Evolutionary conservation across 2,329 filamentous ascomycete genomes (phyloP), one percentile per base, ranked within the genome.

Genomic region (Podosphaera leucotricha): DNA sequence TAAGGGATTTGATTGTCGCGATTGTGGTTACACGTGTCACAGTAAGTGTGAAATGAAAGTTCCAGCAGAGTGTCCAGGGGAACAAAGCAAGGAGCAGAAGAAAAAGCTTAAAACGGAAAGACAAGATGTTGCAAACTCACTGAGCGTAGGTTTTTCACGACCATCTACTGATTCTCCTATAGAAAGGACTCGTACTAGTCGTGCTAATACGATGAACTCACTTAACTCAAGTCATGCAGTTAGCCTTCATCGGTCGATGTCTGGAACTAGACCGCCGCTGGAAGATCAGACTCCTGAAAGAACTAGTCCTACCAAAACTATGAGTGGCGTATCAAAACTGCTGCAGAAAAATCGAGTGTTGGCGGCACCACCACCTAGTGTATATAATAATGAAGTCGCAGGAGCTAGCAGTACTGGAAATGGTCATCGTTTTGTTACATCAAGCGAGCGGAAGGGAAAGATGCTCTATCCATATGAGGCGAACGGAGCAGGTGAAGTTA

Each of bases 41-140:
- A 92, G 78, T 66, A 98, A 98, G 64, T 98, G 90, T 60, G 84
- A 98, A 64, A 90, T 98, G 79, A 98, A 95, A 62, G 90, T 95
- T 0, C 85, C 90, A 0, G 81, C 90, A 6, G 83, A 93, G 57
- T 98, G 90, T 57, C 90, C 90, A 0, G 90, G 90, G 42, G 90
- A 95, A 57, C 75, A 90, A 57, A 78, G 70, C 49, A 98, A 95
- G 61, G 90, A 95, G 49, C 86, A 93, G 54, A 86, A 78, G 64
- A 98, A 94, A 67, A 92, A 86, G 55, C 68, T 92, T 52, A 95
- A 95, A 62, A 70, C 71, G 37, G 79, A 86, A 58, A 73, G 86
- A 48, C 87, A 95, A 62, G 78, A 81, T 47, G 69, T 77, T 3
- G 80, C 86, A 11, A 81, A 78, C 44, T 50, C 51, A 1, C 42